Percentiles rank a stretch among this genome's conserved stretches.
These are phyloP conservation scores for Skeletonema marinoi DNA, from an alignment of 108 stramenopile genomes.

Conservation along the genomic window DNA sequence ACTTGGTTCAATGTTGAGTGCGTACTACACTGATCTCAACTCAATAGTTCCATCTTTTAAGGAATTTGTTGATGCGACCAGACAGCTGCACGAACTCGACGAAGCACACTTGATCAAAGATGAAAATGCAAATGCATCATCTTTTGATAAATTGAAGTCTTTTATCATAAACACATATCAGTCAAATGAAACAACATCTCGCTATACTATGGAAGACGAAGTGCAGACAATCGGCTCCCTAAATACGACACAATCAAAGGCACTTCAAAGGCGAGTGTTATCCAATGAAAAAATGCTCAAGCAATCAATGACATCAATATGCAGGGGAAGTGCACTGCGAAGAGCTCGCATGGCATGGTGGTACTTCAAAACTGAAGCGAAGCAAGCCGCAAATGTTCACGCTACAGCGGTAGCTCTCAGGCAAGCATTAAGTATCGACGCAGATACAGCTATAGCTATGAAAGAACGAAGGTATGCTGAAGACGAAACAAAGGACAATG, in stretches of 20 bases:
- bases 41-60: conserved; percentile 70
- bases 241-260: conserved; percentile 35
- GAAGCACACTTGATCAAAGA: conserved; percentile 19
- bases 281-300: conserved; percentile 62
- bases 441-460: conserved; percentile 59
- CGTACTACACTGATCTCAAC: conserved; percentile 78
- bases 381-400: conserved; percentile 60
- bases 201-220: conserved; percentile 22
- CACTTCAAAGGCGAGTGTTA: conserved; percentile 47
- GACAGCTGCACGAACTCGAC: conserved; percentile 44
- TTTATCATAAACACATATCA: conserved; percentile 11
- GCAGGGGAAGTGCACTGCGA: conserved; percentile 64
- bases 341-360: conserved; percentile 78
- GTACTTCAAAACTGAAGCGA: conserved; percentile 66
- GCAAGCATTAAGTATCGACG: conserved; percentile 56
- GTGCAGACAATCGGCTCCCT: conserved; percentile 15
- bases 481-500: conserved; percentile 62
- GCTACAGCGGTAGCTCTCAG: conserved; percentile 59
- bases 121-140: conserved; percentile 10
- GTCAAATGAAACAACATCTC: conserved; percentile 14
- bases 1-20: conserved; percentile 58
- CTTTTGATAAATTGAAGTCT: conserved; percentile 24
- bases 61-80: conserved; percentile 58
- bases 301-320: conserved; percentile 56
- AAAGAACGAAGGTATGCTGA: conserved; percentile 54